Conservation (phyloP, 768 basidiomycete species). For the Boletellus ananas region DNA sequence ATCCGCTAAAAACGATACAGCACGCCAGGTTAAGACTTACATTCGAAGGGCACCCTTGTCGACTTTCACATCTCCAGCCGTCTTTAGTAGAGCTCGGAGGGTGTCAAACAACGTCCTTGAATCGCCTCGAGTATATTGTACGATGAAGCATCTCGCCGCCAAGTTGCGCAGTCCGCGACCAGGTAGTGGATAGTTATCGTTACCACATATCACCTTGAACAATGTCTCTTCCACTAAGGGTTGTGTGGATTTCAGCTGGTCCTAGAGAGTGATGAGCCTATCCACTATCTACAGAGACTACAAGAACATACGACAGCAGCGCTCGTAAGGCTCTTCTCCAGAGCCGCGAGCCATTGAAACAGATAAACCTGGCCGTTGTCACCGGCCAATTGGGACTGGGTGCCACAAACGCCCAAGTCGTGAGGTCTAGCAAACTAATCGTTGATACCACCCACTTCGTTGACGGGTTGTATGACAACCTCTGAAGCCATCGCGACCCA, state of each 20-base stretch:
- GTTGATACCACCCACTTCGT: slow-evolving; percentile 27
- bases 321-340: slow-evolving; percentile 54
- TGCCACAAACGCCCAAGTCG: slow-evolving; percentile 11
- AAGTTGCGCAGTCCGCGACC: slow-evolving; percentile 83
- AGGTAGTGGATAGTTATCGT: slow-evolving; percentile 70
- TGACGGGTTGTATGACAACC: slow-evolving; percentile 25
- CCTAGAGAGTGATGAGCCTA: slow-evolving; percentile 38
- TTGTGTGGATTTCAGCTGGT: slow-evolving; percentile 63
- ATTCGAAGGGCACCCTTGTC: slow-evolving; percentile 65
- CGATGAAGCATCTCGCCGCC: slow-evolving; percentile 70
- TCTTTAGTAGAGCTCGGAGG: slow-evolving; percentile 70
- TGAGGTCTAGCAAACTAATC: neutral
- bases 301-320: slow-evolving; percentile 47
- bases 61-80: slow-evolving; percentile 68
- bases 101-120: slow-evolving; percentile 85
- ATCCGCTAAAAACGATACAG: slow-evolving; percentile 1
- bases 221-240: slow-evolving; percentile 56
- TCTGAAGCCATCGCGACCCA: slow-evolving; percentile 23
- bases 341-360: slow-evolving; percentile 76
- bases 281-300: neutral
- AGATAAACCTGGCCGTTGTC: slow-evolving; percentile 82
- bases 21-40: slow-evolving; percentile 38
- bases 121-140: slow-evolving; percentile 76
- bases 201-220: slow-evolving; percentile 63
- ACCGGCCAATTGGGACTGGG: slow-evolving; percentile 60